These are phyloP conservation scores for Suillus placidus DNA, from an alignment of 768 basidiomycete species.

Conservation along the genomic window DNA sequence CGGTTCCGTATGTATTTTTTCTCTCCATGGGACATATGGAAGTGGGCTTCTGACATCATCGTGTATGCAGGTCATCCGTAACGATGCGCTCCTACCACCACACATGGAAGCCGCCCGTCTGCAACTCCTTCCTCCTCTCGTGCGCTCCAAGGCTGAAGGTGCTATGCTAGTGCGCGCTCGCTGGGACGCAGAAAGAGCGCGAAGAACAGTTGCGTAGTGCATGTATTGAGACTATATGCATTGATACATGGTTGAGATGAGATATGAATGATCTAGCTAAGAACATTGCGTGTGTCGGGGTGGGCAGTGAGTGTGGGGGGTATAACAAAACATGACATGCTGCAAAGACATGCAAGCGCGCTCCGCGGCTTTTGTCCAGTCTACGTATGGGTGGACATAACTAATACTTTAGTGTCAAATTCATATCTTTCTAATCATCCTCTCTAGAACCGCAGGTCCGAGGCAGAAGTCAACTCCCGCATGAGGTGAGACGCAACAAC, in stretches of 20 bases:
- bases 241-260: constrained; percentile 18
- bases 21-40: constrained; percentile 3
- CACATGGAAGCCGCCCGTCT: constrained; percentile 66
- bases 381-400: background rate
- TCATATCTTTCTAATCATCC: constrained; percentile 1
- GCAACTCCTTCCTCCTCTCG: constrained; percentile 55
- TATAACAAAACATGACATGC: constrained; percentile 22
- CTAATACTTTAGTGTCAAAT: background rate
- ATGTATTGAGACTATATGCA: constrained; percentile 16
- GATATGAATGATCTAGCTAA: constrained; percentile 7
- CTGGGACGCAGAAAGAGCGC: constrained; percentile 67
- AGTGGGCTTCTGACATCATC: constrained; percentile 5
- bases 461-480: constrained; percentile 1
- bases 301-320: constrained; percentile 19
- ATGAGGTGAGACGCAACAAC: background rate
- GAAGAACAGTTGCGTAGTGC: constrained; percentile 22
- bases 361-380: background rate
- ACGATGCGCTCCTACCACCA: constrained; percentile 62
- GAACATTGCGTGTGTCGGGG: constrained; percentile 9
- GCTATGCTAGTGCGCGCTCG: constrained; percentile 69
- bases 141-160: constrained; percentile 71
- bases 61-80: constrained; percentile 78
- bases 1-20: constrained; percentile 66
- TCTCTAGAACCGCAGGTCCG: constrained; percentile 3
- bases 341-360: constrained; percentile 10